Base-by-base conservation (phyloP, 2,329 filamentous ascomycete genomes). In the Fusarium avenaceum region DNA sequence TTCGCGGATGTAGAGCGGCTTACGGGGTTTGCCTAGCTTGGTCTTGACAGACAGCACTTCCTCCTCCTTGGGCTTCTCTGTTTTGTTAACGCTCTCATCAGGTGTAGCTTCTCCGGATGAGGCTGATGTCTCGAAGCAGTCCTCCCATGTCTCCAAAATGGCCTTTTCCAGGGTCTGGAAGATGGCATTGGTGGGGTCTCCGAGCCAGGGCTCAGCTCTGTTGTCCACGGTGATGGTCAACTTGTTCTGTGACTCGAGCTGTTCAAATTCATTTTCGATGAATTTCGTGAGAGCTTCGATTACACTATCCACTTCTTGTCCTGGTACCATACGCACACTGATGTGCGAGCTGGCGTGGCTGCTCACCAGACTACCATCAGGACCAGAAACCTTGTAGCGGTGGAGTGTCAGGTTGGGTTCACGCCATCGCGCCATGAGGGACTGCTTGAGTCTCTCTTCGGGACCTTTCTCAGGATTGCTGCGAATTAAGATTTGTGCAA, bases 381-480 rank as follows among this genome's bases (percentile, higher is more conserved):
- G 94, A 0, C 95, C 95, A 0, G 94, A 97, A 0, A 95, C 94
- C 74, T 96, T 93, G 78, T 98, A 94, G 9, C 93, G 88, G 79
- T 99, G 96, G 43, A 98, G 92, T 0, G 96, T 98, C 52, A 99
- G 83, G 49, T 96, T 97, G 0, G 96, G 94, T 75, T 98, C 94
- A 22, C 96, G 90, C 96, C 96, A 99, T 57, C 94, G 88, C 13
- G 94, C 92, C 91, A 97, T 97, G 7, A 99, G 85, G 3, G 91
- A 94, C 38, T 89, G 85, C 62, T 95, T 94, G 46, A 98, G 87
- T n/a, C 86, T 86, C 8, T 91, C 86, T 0, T 90, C 85, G 2
- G 87, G 83, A 0, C 83, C 81, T 19, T 81, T 79, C 22, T 85
- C 83, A 4, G 92, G 89, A 72, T 92, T 92, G 55, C 90, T 89